A percentile compares a stretch with the other conserved stretches of the same genome.
These are phyloP conservation scores for Pilaira anomala DNA, from an alignment of 192 early-diverging fungal genomes.

Conservation along the genomic window DNA sequence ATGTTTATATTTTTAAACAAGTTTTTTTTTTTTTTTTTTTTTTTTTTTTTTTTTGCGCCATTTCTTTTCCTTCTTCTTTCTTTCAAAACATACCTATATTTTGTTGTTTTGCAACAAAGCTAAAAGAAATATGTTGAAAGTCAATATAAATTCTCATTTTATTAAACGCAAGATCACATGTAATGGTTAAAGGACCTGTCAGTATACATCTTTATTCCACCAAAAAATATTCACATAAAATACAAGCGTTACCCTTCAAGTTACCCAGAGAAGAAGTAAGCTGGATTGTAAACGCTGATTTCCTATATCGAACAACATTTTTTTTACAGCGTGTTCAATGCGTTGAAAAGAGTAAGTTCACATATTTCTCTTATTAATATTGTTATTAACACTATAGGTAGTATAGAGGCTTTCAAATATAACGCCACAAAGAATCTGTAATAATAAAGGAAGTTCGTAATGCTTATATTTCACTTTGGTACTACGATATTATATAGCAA, in stretches of 20 bases:
- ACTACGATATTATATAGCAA: conserved; percentile 32
- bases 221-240: conserved; percentile 15
- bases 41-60: too few relatives aligned
- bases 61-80: too few relatives aligned
- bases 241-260: conserved; percentile 36
- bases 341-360: conserved; percentile 25
- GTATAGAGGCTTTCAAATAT: conserved; percentile 8
- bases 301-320: conserved; percentile 24
- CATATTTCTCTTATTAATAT: not conserved
- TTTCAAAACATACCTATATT: too few relatives aligned
- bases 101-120: too few relatives aligned
- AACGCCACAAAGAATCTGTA: conserved; percentile 14
- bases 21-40: too few relatives aligned
- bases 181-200: too few relatives aligned
- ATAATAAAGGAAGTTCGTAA: conserved; percentile 19
- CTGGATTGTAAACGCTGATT: conserved; percentile 12
- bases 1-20: too few relatives aligned
- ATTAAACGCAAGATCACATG: too few relatives aligned
- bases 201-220: not conserved
- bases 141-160: too few relatives aligned
- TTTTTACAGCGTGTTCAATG: conserved; percentile 28
- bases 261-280: conserved; percentile 20
- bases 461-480: conserved; percentile 35
- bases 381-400: not conserved
- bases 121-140: too few relatives aligned